These are phyloP conservation scores for Claviceps capensis DNA, from an alignment of 2,329 filamentous ascomycete genomes.

Conservation along the genomic window DNA sequence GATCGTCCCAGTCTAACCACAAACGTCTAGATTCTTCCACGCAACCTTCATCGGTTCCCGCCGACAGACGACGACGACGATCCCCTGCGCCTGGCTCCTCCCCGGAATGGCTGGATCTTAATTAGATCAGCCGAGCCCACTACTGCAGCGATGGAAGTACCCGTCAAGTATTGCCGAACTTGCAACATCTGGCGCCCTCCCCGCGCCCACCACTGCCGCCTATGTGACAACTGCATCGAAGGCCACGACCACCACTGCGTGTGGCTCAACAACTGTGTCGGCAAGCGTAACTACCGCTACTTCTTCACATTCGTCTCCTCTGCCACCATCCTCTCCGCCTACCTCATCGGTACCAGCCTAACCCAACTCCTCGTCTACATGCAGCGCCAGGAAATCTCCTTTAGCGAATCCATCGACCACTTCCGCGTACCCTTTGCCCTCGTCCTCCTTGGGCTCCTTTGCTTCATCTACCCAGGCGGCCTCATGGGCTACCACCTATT, in stretches of 20 bases:
- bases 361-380: slow-evolving; percentile 67
- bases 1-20: background rate
- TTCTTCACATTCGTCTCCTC: slow-evolving; percentile 86
- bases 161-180: slow-evolving; percentile 94
- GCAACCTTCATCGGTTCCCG: slow-evolving; percentile 85
- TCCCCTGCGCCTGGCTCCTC: slow-evolving; percentile 65
- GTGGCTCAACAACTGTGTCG: slow-evolving; percentile 97
- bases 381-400: slow-evolving; percentile 47
- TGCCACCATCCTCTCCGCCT: slow-evolving; percentile 62
- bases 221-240: slow-evolving; percentile 95
- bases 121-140: slow-evolving; percentile 64
- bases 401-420: slow-evolving; percentile 51
- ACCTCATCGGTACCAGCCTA: slow-evolving; percentile 64
- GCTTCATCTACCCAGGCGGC: slow-evolving; percentile 66
- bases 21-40: slow-evolving; percentile 62
- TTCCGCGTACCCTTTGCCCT: slow-evolving; percentile 78
- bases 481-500: slow-evolving; percentile 84
- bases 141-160: slow-evolving; percentile 89
- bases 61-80: slow-evolving; percentile 62
- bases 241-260: slow-evolving; percentile 97
- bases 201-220: slow-evolving; percentile 86
- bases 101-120: slow-evolving; percentile 87
- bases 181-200: slow-evolving; percentile 97
- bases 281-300: slow-evolving; percentile 92
- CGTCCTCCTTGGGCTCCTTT: slow-evolving; percentile 67